Percentiles rank a stretch among this genome's conserved stretches.
These are phyloP conservation scores for Candida endomychidarum DNA, from an alignment of 805 yeast genomes.

Conservation along the genomic window DNA sequence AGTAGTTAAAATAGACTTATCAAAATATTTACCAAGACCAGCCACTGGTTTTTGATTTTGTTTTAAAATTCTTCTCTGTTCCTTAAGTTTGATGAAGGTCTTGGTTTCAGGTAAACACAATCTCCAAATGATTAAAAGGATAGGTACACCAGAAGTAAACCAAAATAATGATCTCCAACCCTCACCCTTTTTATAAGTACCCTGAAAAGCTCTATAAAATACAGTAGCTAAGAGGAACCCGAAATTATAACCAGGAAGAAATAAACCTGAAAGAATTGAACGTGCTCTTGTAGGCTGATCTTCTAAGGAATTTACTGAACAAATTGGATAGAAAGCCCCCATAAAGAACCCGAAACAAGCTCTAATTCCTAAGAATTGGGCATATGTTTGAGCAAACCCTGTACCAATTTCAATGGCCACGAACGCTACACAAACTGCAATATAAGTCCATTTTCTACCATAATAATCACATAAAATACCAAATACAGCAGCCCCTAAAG, in stretches of 20 bases:
- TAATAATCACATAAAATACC: slow-evolving; percentile 61
- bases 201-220: slow-evolving; percentile 59
- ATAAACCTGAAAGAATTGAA: slow-evolving; percentile 61
- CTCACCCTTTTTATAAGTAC: slow-evolving; percentile 40
- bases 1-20: slow-evolving; percentile 13
- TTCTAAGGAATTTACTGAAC: slow-evolving; percentile 66
- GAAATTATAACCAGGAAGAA: slow-evolving; percentile 54
- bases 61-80: slow-evolving; percentile 12
- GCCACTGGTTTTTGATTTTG: background rate
- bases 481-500: slow-evolving; percentile 68
- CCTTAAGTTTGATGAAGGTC: slow-evolving; percentile 37
- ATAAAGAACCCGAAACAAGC: slow-evolving; percentile 67
- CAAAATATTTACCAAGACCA: slow-evolving; percentile 12
- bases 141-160: slow-evolving; percentile 71
- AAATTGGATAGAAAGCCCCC: slow-evolving; percentile 72
- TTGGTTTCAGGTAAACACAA: slow-evolving; percentile 59
- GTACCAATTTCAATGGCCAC: slow-evolving; percentile 61
- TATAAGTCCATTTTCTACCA: slow-evolving; percentile 70
- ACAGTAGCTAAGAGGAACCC: slow-evolving; percentile 66
- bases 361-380: slow-evolving; percentile 59
- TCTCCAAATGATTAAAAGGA: slow-evolving; percentile 59
- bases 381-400: slow-evolving; percentile 60
- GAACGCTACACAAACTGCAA: slow-evolving; percentile 51
- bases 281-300: slow-evolving; percentile 61
- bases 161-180: slow-evolving; percentile 74